A percentile compares a stretch with the other conserved stretches of the same genome.
These are phyloP conservation scores for Nelumbo lutea DNA, from an alignment of 164 flowering plant genomes.

Conservation along the genomic window DNA sequence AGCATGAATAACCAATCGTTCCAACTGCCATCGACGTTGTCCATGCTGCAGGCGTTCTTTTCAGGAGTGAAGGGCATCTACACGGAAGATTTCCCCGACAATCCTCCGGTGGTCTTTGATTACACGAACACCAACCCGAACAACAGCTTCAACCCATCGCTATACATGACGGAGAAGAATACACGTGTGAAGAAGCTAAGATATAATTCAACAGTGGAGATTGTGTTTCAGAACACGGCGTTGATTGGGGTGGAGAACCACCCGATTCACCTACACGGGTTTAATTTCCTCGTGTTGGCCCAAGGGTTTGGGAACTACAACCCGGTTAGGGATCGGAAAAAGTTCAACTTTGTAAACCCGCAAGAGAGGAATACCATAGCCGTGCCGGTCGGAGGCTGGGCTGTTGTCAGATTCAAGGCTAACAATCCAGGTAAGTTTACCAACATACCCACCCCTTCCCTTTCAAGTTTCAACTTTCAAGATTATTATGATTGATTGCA, in stretches of 20 bases:
- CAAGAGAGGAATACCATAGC: conserved; percentile 67
- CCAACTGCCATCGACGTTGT: conserved; percentile 28
- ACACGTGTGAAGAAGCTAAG: conserved; percentile 50
- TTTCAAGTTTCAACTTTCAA: too few species aligned
- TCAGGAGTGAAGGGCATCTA: conserved; percentile 33
- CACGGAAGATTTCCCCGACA: conserved; percentile 56
- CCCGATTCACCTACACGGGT: conserved; percentile 71
- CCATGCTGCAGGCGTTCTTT: conserved; percentile 53
- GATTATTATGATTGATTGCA: too few species aligned
- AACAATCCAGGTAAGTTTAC: conserved; percentile 54
- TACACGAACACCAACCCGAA: conserved; percentile 43
- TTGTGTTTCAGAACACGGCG: conserved; percentile 77
- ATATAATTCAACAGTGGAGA: conserved; percentile 56
- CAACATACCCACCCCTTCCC: conserved; percentile 1
- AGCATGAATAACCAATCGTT: conserved; percentile 73
- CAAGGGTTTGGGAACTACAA: conserved; percentile 80
- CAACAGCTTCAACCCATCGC: conserved; percentile 1
- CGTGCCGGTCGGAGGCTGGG: conserved; percentile 87
- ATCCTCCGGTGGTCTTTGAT: conserved; percentile 48
- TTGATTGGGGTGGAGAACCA: conserved; percentile 51
- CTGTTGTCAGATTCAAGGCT: conserved; percentile 66
- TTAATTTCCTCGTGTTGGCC: conserved; percentile 59
- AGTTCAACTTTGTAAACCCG: conserved; percentile 55
- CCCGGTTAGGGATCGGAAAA: conserved; percentile 19
- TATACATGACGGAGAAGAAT: conserved; percentile 22